Base-by-base conservation (phyloP, 2,329 filamentous ascomycete species). In the Lachnellula occidentalis region DNA sequence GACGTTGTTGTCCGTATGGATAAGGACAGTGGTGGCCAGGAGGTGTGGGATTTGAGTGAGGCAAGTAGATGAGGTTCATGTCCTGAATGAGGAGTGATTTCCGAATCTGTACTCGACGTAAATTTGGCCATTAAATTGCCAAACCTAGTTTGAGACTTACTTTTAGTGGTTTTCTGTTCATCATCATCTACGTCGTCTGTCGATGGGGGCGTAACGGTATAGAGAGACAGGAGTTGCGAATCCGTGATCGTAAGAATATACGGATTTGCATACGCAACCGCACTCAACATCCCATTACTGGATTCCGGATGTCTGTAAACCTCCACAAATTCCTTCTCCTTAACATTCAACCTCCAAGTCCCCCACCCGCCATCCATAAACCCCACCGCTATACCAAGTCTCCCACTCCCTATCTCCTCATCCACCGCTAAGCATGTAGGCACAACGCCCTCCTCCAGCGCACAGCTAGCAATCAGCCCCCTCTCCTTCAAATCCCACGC, bases 211-310 rank as follows among this genome's bases (percentile, higher is more conserved):
- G 37, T 45, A 46, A 92, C 86, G 0, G 79, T 82, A 69, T 95
- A 96, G 1, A 96, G 71, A 0, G 88, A 91, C 39, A 96, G 75
- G 7, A 86, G 73, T 45, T 90, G 88, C 14, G 82, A 80, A 22
- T 82, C 78, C 1, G 90, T 92, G 59, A 94, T 89, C 1, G 88
- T 90, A 9, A 95, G 73, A 2, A 95, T 69, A 66, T 92, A 94
- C 0, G 91, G 89, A 58, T 85, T 81, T 0, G 82, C 81, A 53
- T 86, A 84, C 5, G 91, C 87, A 45, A 94, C 76, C 0, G 85
- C 83, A 3, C 83, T 81, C 34, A 96, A 75, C 58, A 80, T 54
- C 45, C 62, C 67, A 57, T 65, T 67, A 54, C 59, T 65, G 24
- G 62, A 65, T 42, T 50, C 31, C 7, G 61, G 60, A 59, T 66